Percentiles rank a stretch among this genome's conserved stretches.
These are phyloP conservation scores for Russula vinacea DNA, from an alignment of 768 basidiomycete genomes.

Conservation along the genomic window DNA sequence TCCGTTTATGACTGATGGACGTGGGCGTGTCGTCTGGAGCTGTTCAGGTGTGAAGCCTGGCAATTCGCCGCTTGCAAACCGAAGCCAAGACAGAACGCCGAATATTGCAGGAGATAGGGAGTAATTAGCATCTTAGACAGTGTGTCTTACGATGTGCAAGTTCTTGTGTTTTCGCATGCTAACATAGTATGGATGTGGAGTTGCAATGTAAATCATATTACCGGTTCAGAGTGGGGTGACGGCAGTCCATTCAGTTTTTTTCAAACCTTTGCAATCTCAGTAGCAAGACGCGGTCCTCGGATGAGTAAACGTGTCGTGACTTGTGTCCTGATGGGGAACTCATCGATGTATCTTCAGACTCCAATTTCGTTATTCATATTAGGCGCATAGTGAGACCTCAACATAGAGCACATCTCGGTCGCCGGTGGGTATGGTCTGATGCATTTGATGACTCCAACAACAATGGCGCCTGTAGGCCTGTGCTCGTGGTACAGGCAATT, in stretches of 20 bases:
- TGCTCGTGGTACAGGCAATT: not conserved
- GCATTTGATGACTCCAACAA: not conserved
- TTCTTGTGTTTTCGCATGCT: constrained; percentile 4
- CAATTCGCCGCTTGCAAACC: constrained; percentile 2
- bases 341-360: not conserved
- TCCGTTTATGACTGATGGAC: constrained; percentile 39
- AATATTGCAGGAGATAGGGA: constrained; percentile 11
- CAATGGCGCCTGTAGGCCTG: not conserved
- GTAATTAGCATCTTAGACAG: not conserved
- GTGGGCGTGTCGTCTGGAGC: constrained; percentile 40
- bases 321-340: not conserved
- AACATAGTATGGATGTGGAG: not conserved
- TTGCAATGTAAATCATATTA: constrained; percentile 12
- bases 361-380: not conserved
- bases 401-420: not conserved
- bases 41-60: constrained; percentile 27
- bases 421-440: not conserved
- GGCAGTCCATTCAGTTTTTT: not conserved
- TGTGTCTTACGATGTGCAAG: constrained; percentile 1
- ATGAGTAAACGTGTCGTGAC: not conserved
- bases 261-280: not conserved
- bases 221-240: not conserved
- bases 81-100: constrained; percentile 7
- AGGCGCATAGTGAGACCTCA: not conserved
- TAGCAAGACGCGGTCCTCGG: not conserved